Evolutionary conservation across 768 basidiomycete genomes (phyloP).

Genomic region (Cystofilobasidium ferigula): DNA sequence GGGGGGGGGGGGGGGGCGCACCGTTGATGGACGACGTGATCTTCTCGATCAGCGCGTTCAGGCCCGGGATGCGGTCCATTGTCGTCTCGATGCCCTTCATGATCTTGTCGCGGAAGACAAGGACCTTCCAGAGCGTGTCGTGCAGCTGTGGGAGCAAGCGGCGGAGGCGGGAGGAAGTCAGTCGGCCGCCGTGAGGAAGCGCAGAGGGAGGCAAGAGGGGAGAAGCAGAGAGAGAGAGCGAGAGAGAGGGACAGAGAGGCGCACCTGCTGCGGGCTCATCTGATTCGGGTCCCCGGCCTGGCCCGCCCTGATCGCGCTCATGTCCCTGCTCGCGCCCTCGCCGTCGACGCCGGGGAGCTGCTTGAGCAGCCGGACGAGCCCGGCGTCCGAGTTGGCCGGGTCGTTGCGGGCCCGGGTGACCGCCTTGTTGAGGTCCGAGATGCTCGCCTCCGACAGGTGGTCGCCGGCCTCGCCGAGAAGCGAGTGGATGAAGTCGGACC

Average conservation of each 20-base stretch:
- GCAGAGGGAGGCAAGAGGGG: background rate
- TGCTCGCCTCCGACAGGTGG: constrained; percentile 57
- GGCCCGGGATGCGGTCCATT: constrained; percentile 21
- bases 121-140: constrained; percentile 67
- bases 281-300: constrained; percentile 57
- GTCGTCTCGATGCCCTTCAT: constrained; percentile 24
- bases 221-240: background rate
- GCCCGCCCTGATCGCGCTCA: constrained; percentile 61
- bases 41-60: constrained; percentile 18
- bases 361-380: constrained; percentile 52
- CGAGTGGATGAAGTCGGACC: constrained; percentile 62
- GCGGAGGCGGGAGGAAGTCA: too few relatives aligned
- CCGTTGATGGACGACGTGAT: constrained; percentile 1
- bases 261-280: constrained; percentile 60
- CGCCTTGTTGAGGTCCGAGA: constrained; percentile 71
- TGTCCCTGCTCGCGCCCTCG: constrained; percentile 54
- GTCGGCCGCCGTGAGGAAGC: background rate
- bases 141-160: too few relatives aligned
- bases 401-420: constrained; percentile 58
- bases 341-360: constrained; percentile 54
- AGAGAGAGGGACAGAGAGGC: background rate
- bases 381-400: constrained; percentile 40
- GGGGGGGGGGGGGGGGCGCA: background rate
- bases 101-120: constrained; percentile 60
- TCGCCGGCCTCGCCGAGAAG: constrained; percentile 46